phyloP scores from a whole-genome alignment of 148 eudicot genomes.

The Cornus suecica region DNA sequence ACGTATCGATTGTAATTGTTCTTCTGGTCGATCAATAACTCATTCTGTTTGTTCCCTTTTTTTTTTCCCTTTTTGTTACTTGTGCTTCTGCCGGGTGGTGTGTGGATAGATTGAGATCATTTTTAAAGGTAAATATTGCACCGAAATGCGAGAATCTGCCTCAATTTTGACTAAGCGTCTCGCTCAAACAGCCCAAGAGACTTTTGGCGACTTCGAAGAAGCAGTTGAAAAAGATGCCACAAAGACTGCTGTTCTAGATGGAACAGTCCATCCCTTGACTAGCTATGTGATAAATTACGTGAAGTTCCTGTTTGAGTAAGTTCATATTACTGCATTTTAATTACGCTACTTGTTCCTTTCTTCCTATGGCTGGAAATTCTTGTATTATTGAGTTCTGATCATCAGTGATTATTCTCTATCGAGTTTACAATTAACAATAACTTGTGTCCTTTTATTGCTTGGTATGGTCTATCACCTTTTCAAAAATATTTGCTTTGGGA shows the following conservation, averaged over 20 bases:
- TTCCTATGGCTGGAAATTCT: background rate
- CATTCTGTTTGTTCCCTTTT: background rate
- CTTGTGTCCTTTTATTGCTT: background rate
- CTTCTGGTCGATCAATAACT: background rate
- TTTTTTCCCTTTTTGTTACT: background rate
- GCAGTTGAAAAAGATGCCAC: conserved; percentile 97
- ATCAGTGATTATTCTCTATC: background rate
- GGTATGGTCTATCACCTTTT: background rate
- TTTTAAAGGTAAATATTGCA: conserved; percentile 66
- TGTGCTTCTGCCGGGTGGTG: no score
- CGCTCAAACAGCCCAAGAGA: conserved; percentile 93
- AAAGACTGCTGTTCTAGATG: conserved; percentile 86
- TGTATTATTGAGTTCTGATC: background rate
- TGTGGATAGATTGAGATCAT: conserved; percentile 53
- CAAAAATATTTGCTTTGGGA: background rate
- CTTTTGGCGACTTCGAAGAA: conserved; percentile 89
- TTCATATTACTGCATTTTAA: conserved; percentile 1
- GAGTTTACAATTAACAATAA: background rate
- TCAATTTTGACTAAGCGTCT: conserved; percentile 67
- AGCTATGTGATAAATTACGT: conserved; percentile 96
- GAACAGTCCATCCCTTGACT: conserved; percentile 95
- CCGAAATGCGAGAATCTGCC: conserved; percentile 77
- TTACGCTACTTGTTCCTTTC: background rate
- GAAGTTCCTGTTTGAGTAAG: conserved; percentile 96
- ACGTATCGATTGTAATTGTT: background rate